Percentiles rank a stretch among this genome's conserved stretches.
These are phyloP conservation scores for Microdochium paspali DNA, from an alignment of 2,329 filamentous ascomycete genomes.

Conservation along the genomic window DNA sequence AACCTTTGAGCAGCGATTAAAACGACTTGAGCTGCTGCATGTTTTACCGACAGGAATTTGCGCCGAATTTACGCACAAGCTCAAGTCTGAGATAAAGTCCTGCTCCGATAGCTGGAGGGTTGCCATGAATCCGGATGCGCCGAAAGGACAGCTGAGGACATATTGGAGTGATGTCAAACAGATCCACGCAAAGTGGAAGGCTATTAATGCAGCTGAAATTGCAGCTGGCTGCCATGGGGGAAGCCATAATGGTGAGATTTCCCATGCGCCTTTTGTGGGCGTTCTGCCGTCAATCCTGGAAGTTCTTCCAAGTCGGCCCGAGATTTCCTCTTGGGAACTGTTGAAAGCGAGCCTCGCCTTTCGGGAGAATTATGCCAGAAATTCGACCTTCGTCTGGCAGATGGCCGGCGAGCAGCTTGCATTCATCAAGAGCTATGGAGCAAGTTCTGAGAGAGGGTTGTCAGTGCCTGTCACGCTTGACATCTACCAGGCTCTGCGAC, in stretches of 20 bases:
- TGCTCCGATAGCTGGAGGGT: neutral
- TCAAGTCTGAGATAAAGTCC: no score
- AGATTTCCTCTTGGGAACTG: conserved; percentile 32
- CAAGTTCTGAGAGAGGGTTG: neutral
- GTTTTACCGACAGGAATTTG: conserved; percentile 1
- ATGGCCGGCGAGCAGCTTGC: conserved; percentile 39
- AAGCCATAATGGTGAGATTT: no score
- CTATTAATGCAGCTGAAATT: conserved; percentile 2
- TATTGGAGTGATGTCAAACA: neutral
- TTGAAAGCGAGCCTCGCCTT: conserved; percentile 42
- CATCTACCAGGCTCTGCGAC: neutral
- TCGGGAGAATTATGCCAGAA: conserved; percentile 20
- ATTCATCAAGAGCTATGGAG: conserved; percentile 27
- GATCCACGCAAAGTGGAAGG: neutral
- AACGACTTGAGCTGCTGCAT: conserved; percentile 3
- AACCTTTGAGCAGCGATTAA: no score
- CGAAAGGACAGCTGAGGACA: neutral
- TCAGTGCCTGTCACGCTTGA: neutral
- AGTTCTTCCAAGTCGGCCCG: conserved; percentile 7
- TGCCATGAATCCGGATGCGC: neutral
- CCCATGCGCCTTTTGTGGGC: no score
- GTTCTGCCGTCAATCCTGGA: neutral
- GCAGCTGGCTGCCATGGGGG: conserved; percentile 7
- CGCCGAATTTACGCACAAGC: neutral
- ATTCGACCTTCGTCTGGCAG: conserved; percentile 30